Conservation (phyloP, 1,139 yeast genomes). For the Scheffersomyces illinoinensis region DNA sequence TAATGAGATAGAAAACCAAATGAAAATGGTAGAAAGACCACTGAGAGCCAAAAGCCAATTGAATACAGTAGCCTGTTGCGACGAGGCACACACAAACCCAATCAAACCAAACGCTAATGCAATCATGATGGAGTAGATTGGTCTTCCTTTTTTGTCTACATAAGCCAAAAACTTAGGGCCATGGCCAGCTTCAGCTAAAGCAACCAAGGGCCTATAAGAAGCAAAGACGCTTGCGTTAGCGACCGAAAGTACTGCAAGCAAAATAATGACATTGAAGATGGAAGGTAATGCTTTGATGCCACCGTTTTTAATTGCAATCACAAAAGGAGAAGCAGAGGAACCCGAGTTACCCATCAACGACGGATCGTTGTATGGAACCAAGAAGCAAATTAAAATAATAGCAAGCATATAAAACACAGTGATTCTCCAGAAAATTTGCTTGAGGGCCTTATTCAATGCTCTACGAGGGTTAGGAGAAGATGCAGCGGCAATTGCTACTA, state of each 20-base stretch:
- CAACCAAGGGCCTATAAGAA: slow-evolving; percentile 31
- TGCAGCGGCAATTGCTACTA: slow-evolving; percentile 27
- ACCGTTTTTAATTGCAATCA: slow-evolving; percentile 21
- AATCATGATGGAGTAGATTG: slow-evolving; percentile 27
- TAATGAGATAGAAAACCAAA: slow-evolving; percentile 32
- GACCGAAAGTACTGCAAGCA: slow-evolving; percentile 33
- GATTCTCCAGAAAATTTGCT: slow-evolving; percentile 24
- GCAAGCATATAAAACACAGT: slow-evolving; percentile 24
- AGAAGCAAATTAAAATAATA: slow-evolving; percentile 18
- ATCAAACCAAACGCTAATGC: slow-evolving; percentile 16
- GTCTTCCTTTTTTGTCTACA: slow-evolving; percentile 31
- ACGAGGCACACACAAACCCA: slow-evolving; percentile 12
- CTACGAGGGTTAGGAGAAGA: slow-evolving; percentile 20
- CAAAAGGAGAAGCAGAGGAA: slow-evolving; percentile 25
- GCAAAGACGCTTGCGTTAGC: slow-evolving; percentile 37
- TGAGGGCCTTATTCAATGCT: slow-evolving; percentile 23
- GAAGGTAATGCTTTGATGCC: slow-evolving; percentile 34
- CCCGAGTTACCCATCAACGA: slow-evolving; percentile 18
- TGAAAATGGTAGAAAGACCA: slow-evolving; percentile 41
- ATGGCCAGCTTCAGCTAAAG: slow-evolving; percentile 34
- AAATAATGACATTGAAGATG: slow-evolving; percentile 33
- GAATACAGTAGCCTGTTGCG: slow-evolving; percentile 21
- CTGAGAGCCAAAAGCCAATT: slow-evolving; percentile 42
- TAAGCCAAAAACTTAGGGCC: slow-evolving; percentile 33
- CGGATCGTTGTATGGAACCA: slow-evolving; percentile 20